A percentile compares a stretch with the other conserved stretches of the same genome.
Conservation (phyloP, 1,139 yeast species). For the Saccharomyces hybrid region DNA sequence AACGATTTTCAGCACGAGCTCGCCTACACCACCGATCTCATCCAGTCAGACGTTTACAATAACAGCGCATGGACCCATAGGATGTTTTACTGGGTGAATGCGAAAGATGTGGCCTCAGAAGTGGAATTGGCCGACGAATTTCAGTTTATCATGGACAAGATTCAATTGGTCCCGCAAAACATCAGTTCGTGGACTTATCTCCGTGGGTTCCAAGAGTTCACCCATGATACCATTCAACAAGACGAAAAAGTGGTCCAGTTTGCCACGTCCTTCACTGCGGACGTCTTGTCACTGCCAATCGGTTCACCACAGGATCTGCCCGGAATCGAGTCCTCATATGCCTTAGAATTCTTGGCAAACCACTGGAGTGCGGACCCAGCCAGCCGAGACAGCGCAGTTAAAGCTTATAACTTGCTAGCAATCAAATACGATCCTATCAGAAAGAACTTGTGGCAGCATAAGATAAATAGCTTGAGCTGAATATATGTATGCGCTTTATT, state of each 20-base stretch:
- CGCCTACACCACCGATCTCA: slow-evolving; percentile 42
- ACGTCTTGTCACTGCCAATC: slow-evolving; percentile 15
- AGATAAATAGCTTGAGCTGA: slow-evolving; percentile 10
- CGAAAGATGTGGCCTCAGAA: slow-evolving; percentile 6
- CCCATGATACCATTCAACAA: slow-evolving; percentile 11
- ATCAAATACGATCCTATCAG: slow-evolving; percentile 60
- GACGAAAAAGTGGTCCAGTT: slow-evolving; percentile 38
- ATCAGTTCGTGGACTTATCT: slow-evolving; percentile 86
- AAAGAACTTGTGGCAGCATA: slow-evolving; percentile 51
- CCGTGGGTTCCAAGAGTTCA: slow-evolving; percentile 46
- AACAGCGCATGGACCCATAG: slow-evolving; percentile 95
- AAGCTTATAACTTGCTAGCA: slow-evolving; percentile 44
- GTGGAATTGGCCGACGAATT: slow-evolving; percentile 36
- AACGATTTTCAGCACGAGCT: slow-evolving; percentile 45
- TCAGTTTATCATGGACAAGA: slow-evolving; percentile 40
- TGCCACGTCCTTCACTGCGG: slow-evolving; percentile 38
- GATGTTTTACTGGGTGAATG: slow-evolving; percentile 41
- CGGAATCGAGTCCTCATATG: slow-evolving; percentile 47
- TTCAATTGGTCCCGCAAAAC: slow-evolving; percentile 66
- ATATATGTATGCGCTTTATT: neutral
- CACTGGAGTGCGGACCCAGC: slow-evolving; percentile 37
- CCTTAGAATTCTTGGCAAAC: slow-evolving; percentile 57
- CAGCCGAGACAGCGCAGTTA: slow-evolving; percentile 32
- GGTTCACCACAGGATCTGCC: slow-evolving; percentile 20
- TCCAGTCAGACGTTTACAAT: slow-evolving; percentile 65